Percentiles rank a stretch among this genome's conserved stretches.
Conservation (phyloP, 106 monocot genomes). For the Dioscorea dumetorum region DNA sequence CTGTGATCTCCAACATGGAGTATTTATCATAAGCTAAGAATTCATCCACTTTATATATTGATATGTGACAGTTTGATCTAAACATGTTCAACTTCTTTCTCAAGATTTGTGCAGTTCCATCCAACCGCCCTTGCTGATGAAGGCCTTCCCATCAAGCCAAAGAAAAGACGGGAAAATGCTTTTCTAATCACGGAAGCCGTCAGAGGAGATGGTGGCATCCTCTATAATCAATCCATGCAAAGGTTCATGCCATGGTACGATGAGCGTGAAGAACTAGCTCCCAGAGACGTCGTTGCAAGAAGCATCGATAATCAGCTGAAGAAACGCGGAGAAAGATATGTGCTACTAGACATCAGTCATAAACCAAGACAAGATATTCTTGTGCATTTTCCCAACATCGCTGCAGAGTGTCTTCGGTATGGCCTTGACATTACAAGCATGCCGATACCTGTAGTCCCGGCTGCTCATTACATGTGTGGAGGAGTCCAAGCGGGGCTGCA, state of each 20-base stretch:
- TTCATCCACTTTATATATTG: not conserved
- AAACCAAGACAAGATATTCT: constrained; percentile 56
- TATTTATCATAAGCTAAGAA: constrained; percentile 25
- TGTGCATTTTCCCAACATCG: constrained; percentile 92
- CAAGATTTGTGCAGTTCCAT: constrained; percentile 95
- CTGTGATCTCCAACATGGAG: constrained; percentile 98
- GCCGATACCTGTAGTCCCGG: constrained; percentile 86
- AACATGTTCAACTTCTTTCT: constrained; percentile 3
- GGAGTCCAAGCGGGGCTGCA: constrained; percentile 88
- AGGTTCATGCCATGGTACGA: constrained; percentile 92
- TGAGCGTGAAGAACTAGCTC: constrained; percentile 77
- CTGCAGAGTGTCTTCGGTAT: constrained; percentile 60
- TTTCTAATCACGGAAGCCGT: constrained; percentile 97
- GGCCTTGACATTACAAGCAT: constrained; percentile 73
- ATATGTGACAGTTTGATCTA: not conserved
- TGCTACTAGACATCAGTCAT: constrained; percentile 85
- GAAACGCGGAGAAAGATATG: constrained; percentile 71
- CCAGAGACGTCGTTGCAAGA: constrained; percentile 80
- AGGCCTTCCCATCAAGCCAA: constrained; percentile 76
- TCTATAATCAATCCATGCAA: constrained; percentile 85
- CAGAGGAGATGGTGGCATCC: constrained; percentile 91
- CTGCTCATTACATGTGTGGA: constrained; percentile 96
- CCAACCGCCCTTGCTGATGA: constrained; percentile 92
- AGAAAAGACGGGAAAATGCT: constrained; percentile 61
- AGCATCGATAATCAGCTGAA: constrained; percentile 99